Base-by-base conservation (phyloP, 805 yeast species). In the Yamadazyma akitaensis region DNA sequence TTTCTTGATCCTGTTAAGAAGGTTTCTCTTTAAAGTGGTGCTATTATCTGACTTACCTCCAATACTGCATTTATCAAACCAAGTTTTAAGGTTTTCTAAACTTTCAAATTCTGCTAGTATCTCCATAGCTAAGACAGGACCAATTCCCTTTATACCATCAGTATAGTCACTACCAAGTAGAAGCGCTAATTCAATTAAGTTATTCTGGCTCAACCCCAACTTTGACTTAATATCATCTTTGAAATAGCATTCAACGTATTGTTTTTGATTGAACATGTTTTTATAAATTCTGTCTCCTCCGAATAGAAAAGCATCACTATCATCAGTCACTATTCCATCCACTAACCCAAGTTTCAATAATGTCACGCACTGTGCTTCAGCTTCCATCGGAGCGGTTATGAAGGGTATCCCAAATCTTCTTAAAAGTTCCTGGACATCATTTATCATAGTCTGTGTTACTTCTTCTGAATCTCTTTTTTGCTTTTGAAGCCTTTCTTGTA, bases 301-400 rank as follows among this genome's bases (percentile, higher is more conserved):
- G 71, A 94, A 94, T 32, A 94, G 64, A 56, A 94, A 94, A 42
- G 96, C 90, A 76, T 94, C 99, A 54, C 96, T 88, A 70, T 94
- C 99, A 66, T 94, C 99, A 0, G 99, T 94, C 19, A 94, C 84
- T 5, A 94, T 85, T 0, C 99, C 99, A 64, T 94, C 98, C 3
- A 92, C 97, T 16, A 94, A 69, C 0, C 77, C 80, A 18, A 90
- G 63, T n/a, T 64, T 59, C 34, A 81, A 64, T 6, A 94, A 66
- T 53, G 85, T 88, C 0, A 96, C 97, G 67, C 99, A 94, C 59
- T 94, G 99, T 0, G 99, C 98, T 67, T 94, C 99, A 1, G 99
- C 99, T 65, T 94, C 99, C 91, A 89, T 89, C 0, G 99, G 99
- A 0, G 99, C 97, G 0, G 96, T 88, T 9, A 94, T 77, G 54